A percentile compares a stretch with the other conserved stretches of the same genome.
Evolutionary conservation across 805 yeast genomes (phyloP).

Genomic region (Kregervanrija fluxuum): DNA sequence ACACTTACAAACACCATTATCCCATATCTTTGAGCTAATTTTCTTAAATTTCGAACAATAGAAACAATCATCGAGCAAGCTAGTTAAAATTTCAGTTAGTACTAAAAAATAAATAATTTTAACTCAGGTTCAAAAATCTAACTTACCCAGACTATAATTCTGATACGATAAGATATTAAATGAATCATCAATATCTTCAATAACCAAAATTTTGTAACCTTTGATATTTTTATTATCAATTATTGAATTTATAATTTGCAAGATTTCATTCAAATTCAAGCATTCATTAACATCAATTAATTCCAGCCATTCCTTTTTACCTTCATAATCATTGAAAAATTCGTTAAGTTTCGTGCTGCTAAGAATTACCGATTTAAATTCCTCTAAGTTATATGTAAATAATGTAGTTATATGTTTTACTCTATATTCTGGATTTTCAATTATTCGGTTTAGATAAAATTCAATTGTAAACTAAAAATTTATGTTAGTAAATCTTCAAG

Average conservation of each 20-base stretch:
- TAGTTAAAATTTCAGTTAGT: conserved; percentile 1
- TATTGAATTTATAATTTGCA: conserved; percentile 6
- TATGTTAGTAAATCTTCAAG: neutral
- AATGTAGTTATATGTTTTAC: conserved; percentile 10
- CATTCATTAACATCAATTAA: conserved; percentile 11
- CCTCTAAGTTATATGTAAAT: conserved; percentile 9
- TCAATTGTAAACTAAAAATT: conserved; percentile 12
- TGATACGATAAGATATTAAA: conserved; percentile 20
- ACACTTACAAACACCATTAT: conserved; percentile 17
- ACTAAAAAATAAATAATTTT: neutral
- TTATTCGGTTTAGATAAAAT: conserved; percentile 11
- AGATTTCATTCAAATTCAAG: conserved; percentile 9
- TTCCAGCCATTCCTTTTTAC: neutral
- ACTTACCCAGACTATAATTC: conserved; percentile 20
- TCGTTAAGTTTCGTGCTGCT: neutral
- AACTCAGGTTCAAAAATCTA: too few relatives aligned
- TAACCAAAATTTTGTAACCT: conserved; percentile 12
- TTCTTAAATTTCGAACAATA: conserved; percentile 16
- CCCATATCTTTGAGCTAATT: conserved; percentile 14
- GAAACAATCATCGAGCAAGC: conserved; percentile 15
- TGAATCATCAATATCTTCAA: conserved; percentile 23
- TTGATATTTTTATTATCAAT: neutral
- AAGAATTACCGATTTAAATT: conserved; percentile 1
- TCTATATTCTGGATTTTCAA: neutral
- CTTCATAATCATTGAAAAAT: too few relatives aligned